A percentile compares a stretch with the other conserved stretches of the same genome.
These are phyloP conservation scores for Rhododendron vialii DNA, from an alignment of 148 eudicot genomes.

Conservation along the genomic window DNA sequence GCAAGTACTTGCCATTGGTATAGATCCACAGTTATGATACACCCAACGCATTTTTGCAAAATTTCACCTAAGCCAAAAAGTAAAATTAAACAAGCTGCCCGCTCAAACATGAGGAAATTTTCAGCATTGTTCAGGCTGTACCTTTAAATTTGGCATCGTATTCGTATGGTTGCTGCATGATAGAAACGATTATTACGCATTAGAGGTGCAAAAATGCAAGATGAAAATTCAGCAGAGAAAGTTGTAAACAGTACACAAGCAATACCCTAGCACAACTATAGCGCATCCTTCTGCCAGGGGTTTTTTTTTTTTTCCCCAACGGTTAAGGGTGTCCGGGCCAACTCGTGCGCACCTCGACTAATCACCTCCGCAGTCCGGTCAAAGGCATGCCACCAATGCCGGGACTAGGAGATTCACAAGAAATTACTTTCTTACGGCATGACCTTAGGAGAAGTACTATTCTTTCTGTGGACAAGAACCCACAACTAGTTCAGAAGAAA, in stretches of 20 bases:
- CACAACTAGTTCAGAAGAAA: background rate
- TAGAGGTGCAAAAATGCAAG: background rate
- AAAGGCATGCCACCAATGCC: too few relatives aligned
- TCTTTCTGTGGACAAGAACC: background rate
- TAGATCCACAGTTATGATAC: background rate
- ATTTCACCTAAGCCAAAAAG: background rate
- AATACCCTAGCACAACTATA: background rate
- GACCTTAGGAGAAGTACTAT: background rate
- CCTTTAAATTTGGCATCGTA: conserved; percentile 66
- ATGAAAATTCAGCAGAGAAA: background rate
- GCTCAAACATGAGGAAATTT: background rate
- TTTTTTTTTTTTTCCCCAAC: background rate
- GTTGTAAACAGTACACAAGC: background rate
- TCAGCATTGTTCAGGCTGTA: conserved; percentile 18
- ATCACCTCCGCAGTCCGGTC: too few relatives aligned
- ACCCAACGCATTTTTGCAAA: background rate
- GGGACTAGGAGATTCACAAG: too few relatives aligned
- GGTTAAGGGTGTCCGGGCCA: too few relatives aligned
- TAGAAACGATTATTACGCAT: background rate
- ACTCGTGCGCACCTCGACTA: too few relatives aligned
- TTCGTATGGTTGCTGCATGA: conserved; percentile 51
- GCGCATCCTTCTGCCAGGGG: background rate
- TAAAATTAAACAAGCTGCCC: background rate
- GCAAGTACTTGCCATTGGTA: background rate
- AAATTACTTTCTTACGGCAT: too few relatives aligned